Conservation (phyloP, 2,329 filamentous ascomycete species). For the Venturia oleaginea region DNA sequence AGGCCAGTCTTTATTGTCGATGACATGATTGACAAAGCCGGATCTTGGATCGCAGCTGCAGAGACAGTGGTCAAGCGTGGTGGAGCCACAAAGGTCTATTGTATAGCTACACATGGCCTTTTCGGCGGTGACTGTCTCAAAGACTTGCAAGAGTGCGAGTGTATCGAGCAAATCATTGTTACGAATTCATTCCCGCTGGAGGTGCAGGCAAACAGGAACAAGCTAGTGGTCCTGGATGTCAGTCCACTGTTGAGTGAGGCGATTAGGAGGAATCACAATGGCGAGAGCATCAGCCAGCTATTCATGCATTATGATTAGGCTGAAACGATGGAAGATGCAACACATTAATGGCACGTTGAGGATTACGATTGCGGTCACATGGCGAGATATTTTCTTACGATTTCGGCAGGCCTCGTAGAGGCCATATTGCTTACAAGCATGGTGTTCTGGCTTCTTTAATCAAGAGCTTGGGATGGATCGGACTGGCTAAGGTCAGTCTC, state of each 20-base stretch:
- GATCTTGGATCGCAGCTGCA: conserved; percentile 93
- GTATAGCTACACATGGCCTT: conserved; percentile 92
- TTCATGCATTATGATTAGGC: conserved; percentile 31
- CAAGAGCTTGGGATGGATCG: not conserved
- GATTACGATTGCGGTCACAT: not conserved
- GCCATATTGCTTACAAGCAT: not conserved
- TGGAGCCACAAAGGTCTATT: conserved; percentile 86
- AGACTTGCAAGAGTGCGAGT: conserved; percentile 84
- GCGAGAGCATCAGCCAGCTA: conserved; percentile 61
- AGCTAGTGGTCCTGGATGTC: conserved; percentile 82
- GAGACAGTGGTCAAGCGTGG: conserved; percentile 94
- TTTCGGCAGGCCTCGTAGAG: not conserved
- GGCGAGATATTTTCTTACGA: not conserved
- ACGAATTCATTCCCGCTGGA: conserved; percentile 95
- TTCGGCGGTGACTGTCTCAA: conserved; percentile 85
- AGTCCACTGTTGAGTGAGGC: conserved; percentile 83
- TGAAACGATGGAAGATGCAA: not conserved
- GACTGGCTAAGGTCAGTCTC: not conserved
- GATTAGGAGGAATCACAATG: conserved; percentile 92
- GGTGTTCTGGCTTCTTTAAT: not conserved
- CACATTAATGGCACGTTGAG: too few species aligned
- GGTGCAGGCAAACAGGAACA: conserved; percentile 62
- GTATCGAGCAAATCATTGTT: conserved; percentile 88
- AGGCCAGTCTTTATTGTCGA: conserved; percentile 90
- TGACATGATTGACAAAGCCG: conserved; percentile 97